Percentiles rank a stretch among this genome's conserved stretches.
These are phyloP conservation scores for Scedosporium minutisporum DNA, from an alignment of 2,329 filamentous ascomycete species.

Conservation along the genomic window DNA sequence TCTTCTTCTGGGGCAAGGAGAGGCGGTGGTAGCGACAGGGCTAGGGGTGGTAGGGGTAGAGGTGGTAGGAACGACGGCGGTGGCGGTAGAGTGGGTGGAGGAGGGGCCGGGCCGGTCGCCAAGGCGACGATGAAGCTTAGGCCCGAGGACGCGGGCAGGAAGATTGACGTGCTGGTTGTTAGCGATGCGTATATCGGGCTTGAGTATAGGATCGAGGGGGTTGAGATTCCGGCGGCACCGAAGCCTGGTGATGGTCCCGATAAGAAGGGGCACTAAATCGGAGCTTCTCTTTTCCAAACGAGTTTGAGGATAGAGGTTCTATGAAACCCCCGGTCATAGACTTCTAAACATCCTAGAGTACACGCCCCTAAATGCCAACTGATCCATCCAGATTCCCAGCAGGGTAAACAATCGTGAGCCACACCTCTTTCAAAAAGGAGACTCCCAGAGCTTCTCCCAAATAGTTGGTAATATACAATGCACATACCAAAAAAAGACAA, in stretches of 20 bases:
- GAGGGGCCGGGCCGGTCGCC: slow-evolving; percentile 38
- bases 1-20: background rate
- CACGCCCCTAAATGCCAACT: too few relatives aligned
- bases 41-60: slow-evolving; percentile 5
- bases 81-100: slow-evolving; percentile 14
- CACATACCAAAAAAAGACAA: too few relatives aligned
- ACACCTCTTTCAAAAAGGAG: too few relatives aligned
- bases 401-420: too few relatives aligned
- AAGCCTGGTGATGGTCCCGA: slow-evolving; percentile 24
- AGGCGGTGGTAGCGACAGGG: slow-evolving; percentile 13
- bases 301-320: too few relatives aligned
- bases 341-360: too few relatives aligned
- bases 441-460: too few relatives aligned
- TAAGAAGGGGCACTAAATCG: slow-evolving; percentile 24
- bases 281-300: too few relatives aligned
- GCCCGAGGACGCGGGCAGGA: slow-evolving; percentile 43
- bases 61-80: slow-evolving; percentile 14
- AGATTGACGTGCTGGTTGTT: slow-evolving; percentile 63
- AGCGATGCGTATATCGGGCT: slow-evolving; percentile 86
- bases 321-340: too few relatives aligned
- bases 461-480: too few relatives aligned
- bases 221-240: slow-evolving; percentile 42
- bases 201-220: slow-evolving; percentile 38
- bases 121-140: slow-evolving; percentile 48
- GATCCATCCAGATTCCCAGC: too few relatives aligned